These are phyloP conservation scores for Pseudocercospora cruenta DNA, from an alignment of 2,329 filamentous ascomycete species.

Conservation along the genomic window DNA sequence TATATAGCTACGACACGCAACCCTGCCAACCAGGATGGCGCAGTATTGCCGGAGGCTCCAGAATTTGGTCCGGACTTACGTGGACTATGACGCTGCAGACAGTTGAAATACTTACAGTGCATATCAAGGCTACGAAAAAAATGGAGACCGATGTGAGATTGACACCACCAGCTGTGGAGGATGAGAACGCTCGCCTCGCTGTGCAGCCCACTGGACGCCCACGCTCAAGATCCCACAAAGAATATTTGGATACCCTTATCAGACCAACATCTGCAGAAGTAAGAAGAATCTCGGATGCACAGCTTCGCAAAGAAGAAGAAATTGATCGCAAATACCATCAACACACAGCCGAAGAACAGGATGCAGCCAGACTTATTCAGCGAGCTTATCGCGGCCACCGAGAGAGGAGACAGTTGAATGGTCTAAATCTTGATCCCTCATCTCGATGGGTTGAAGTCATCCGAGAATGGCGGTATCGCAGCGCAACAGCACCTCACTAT, in stretches of 20 bases:
- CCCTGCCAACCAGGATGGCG: background rate
- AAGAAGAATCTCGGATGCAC: slow-evolving; percentile 31
- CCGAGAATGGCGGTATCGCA: slow-evolving; percentile 33
- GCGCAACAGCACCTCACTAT: slow-evolving; percentile 29
- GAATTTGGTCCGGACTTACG: background rate
- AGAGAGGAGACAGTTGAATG: slow-evolving; percentile 69
- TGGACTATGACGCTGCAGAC: slow-evolving; percentile 8
- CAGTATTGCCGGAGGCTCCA: background rate
- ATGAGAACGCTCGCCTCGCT: background rate
- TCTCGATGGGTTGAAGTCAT: slow-evolving; percentile 71
- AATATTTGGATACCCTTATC: slow-evolving; percentile 33
- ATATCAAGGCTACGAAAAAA: background rate
- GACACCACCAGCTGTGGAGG: background rate
- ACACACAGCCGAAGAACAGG: slow-evolving; percentile 29
- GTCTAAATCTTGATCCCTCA: slow-evolving; percentile 68
- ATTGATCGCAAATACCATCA: slow-evolving; percentile 31
- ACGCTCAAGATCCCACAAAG: slow-evolving; percentile 28
- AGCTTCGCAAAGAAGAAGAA: slow-evolving; percentile 31
- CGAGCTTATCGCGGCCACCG: slow-evolving; percentile 79
- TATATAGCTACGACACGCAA: background rate
- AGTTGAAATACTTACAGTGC: background rate
- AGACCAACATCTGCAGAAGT: slow-evolving; percentile 26
- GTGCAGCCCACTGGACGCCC: background rate
- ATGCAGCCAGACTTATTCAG: slow-evolving; percentile 40
- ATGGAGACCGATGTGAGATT: slow-evolving; percentile 1